A percentile compares a stretch with the other conserved stretches of the same genome.
phyloP scores from a whole-genome alignment of 2,329 filamentous ascomycete genomes.

The Parastagonospora nodorum region DNA sequence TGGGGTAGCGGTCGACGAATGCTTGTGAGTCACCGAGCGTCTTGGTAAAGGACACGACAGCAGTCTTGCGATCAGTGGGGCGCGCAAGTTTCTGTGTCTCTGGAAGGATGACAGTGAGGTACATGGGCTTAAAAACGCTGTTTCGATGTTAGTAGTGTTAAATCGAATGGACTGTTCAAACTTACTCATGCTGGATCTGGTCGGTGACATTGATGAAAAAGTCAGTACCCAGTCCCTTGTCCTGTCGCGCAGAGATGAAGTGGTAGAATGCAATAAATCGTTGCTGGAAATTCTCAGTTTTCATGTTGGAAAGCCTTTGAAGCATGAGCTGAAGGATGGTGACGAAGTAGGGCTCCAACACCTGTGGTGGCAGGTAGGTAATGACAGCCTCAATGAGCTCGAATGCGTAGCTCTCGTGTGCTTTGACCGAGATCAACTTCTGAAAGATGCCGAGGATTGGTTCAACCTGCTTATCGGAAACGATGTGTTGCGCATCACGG shows the following conservation, averaged over 20 bases:
- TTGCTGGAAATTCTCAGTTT: constrained; percentile 80
- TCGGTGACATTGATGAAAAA: constrained; percentile 90
- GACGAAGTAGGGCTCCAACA: constrained; percentile 76
- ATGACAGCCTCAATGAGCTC: constrained; percentile 86
- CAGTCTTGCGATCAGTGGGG: constrained; percentile 89
- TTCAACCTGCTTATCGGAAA: constrained; percentile 80
- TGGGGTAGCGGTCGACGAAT: constrained; percentile 71
- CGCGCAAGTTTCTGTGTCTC: constrained; percentile 87
- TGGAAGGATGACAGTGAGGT: constrained; percentile 83
- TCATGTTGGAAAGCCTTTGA: constrained; percentile 71
- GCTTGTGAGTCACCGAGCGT: constrained; percentile 83
- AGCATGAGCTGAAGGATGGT: constrained; percentile 83
- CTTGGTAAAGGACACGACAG: constrained; percentile 91
- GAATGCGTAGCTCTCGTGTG: constrained; percentile 84
- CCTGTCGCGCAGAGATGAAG: constrained; percentile 78
- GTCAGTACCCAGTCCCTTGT: constrained; percentile 86
- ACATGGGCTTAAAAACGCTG: constrained; percentile 81
- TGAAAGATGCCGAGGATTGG: constrained; percentile 95
- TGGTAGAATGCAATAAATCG: constrained; percentile 96
- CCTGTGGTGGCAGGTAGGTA: constrained; percentile 72
- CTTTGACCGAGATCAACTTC: constrained; percentile 79
- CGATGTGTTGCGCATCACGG: constrained; percentile 73
- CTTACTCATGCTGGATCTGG: constrained; percentile 71
- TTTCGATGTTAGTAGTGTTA: constrained; percentile 19
- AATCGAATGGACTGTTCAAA: background rate